Evolutionary conservation across 2,329 filamentous ascomycete species (phyloP).

Genomic region (Aspergillus carbonarius): DNA sequence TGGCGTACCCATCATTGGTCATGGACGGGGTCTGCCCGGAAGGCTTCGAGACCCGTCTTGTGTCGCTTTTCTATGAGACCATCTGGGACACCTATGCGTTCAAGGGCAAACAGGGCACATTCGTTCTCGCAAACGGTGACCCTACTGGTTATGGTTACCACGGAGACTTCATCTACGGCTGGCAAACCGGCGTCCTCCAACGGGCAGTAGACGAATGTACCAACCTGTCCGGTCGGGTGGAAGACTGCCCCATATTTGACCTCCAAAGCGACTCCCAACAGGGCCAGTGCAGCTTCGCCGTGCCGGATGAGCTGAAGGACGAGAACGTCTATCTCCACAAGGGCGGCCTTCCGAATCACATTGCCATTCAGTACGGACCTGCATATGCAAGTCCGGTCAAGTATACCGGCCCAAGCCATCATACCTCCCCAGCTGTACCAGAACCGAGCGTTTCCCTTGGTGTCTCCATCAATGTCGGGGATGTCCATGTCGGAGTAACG

Average conservation of each 20-base stretch:
- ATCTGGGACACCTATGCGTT: constrained; percentile 76
- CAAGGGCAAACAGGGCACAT: constrained; percentile 62
- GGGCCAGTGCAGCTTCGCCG: constrained; percentile 60
- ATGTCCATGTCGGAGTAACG: background rate
- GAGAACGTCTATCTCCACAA: constrained; percentile 63
- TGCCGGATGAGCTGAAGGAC: constrained; percentile 54
- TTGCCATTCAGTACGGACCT: constrained; percentile 50
- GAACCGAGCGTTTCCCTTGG: background rate
- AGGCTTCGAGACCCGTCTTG: constrained; percentile 65
- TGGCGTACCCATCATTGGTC: constrained; percentile 76
- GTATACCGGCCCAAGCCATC: constrained; percentile 9
- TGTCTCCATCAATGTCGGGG: constrained; percentile 9
- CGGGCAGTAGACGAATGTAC: constrained; percentile 74
- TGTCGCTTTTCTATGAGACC: constrained; percentile 79
- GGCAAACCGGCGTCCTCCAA: constrained; percentile 69
- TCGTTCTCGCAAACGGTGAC: constrained; percentile 77
- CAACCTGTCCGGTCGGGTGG: constrained; percentile 64
- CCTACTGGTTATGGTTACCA: constrained; percentile 72
- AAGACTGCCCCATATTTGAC: constrained; percentile 73
- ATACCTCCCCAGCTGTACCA: constrained; percentile 5
- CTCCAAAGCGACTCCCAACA: constrained; percentile 61
- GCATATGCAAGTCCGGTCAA: constrained; percentile 34
- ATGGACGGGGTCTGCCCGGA: constrained; percentile 74
- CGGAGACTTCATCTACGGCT: constrained; percentile 78
- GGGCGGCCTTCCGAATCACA: constrained; percentile 64